A percentile compares a stretch with the other conserved stretches of the same genome.
Evolutionary conservation across 2,329 filamentous ascomycete species (phyloP).

Genomic region (Magnaporthiopsis rhizophila): DNA sequence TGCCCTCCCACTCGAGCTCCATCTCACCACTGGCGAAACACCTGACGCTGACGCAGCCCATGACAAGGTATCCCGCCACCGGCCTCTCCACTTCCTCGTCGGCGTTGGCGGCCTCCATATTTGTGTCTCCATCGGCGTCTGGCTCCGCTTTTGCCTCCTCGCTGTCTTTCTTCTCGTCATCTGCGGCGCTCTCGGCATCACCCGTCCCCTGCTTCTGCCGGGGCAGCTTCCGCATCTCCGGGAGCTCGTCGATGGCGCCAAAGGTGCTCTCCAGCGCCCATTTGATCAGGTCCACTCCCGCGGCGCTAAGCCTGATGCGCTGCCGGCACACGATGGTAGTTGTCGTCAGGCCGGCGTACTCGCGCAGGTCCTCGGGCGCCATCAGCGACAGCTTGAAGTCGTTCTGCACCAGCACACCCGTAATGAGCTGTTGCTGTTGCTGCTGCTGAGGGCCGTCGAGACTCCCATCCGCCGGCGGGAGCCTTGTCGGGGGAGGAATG

Average conservation of each 20-base stretch:
- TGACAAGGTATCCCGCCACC: slow-evolving; percentile 59
- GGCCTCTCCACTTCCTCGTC: slow-evolving; percentile 60
- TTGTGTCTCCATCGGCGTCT: slow-evolving; percentile 23
- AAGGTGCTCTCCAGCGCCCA: slow-evolving; percentile 96
- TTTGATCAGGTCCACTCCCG: slow-evolving; percentile 81
- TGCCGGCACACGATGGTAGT: slow-evolving; percentile 92
- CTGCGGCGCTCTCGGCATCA: slow-evolving; percentile 4
- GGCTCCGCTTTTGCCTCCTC: slow-evolving; percentile 17
- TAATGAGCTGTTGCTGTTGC: slow-evolving; percentile 51
- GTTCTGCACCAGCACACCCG: slow-evolving; percentile 90
- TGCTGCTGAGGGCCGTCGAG: neutral
- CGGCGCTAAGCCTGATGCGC: slow-evolving; percentile 77
- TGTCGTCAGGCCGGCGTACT: slow-evolving; percentile 94
- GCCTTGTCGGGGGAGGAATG: slow-evolving; percentile 56
- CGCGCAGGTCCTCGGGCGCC: slow-evolving; percentile 90
- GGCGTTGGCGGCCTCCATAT: slow-evolving; percentile 33
- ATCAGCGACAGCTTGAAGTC: slow-evolving; percentile 97
- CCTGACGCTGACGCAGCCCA: slow-evolving; percentile 83
- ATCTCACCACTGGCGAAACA: slow-evolving; percentile 72
- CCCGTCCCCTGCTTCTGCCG: slow-evolving; percentile 26
- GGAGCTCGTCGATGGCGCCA: slow-evolving; percentile 68
- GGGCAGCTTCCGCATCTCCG: slow-evolving; percentile 39
- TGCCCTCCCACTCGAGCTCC: slow-evolving; percentile 94
- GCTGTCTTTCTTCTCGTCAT: neutral
- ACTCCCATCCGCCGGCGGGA: slow-evolving; percentile 8